These are phyloP conservation scores for Gliomastix tumulicola DNA, from an alignment of 2,329 filamentous ascomycete species.

Conservation along the genomic window DNA sequence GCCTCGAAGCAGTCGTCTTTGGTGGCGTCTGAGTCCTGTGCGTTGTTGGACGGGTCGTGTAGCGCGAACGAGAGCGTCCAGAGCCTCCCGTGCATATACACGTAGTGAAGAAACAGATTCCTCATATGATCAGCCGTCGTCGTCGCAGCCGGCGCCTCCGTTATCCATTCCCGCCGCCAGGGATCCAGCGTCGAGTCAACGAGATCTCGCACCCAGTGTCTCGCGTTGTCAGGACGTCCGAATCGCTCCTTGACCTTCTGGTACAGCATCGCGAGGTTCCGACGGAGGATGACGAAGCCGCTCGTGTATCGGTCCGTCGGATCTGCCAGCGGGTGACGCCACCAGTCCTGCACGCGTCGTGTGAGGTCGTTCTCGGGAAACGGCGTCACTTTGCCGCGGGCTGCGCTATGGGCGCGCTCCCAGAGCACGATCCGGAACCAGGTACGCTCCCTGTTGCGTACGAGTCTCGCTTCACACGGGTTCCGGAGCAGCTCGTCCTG, in stretches of 20 bases:
- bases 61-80: background rate
- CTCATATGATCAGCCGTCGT: background rate
- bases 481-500: too few species aligned
- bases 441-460: conserved; percentile 1
- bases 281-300: background rate
- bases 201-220: conserved; percentile 1
- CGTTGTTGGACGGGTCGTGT: background rate
- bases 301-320: conserved; percentile 1
- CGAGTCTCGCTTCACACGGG: background rate
- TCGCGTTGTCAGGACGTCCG: background rate
- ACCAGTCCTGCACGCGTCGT: conserved; percentile 1
- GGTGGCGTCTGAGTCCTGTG: background rate
- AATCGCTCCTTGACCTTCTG: background rate
- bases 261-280: background rate
- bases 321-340: conserved; percentile 1
- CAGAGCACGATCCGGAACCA: background rate
- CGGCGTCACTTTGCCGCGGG: background rate
- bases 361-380: conserved; percentile 1
- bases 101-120: background rate
- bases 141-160: background rate
- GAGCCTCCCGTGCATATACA: background rate
- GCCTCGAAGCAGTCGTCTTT: conserved; percentile 1
- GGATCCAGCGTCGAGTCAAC: conserved; percentile 1
- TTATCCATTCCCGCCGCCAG: background rate
- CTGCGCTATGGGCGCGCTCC: background rate